Percentiles rank a stretch among this genome's conserved stretches.
These are phyloP conservation scores for Omphalea diandra DNA, from an alignment of 441 rosid species.

Conservation along the genomic window DNA sequence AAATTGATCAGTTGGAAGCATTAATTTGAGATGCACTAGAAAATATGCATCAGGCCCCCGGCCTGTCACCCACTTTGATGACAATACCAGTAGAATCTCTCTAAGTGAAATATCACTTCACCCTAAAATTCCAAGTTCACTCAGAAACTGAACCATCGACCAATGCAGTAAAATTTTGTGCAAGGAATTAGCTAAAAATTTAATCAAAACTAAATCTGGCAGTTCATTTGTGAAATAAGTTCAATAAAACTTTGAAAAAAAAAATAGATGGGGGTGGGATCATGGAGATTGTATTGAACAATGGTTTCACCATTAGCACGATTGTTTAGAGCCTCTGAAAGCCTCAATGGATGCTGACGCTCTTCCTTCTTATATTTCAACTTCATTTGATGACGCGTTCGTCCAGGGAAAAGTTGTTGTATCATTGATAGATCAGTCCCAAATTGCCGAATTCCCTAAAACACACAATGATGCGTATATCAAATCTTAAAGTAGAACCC, in stretches of 20 bases:
- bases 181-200: not conserved
- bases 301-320: slow-evolving; percentile 51
- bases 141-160: not conserved
- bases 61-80: not conserved
- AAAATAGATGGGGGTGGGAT: not conserved
- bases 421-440: slow-evolving; percentile 82
- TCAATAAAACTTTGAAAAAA: not conserved
- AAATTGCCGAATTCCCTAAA: slow-evolving; percentile 72
- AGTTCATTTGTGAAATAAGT: not conserved
- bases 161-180: not conserved
- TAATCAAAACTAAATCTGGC: not conserved
- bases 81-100: not conserved
- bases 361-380: slow-evolving; percentile 74
- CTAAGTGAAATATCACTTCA: not conserved
- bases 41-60: not conserved
- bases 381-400: slow-evolving; percentile 73
- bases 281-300: not conserved
- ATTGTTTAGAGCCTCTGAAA: slow-evolving; percentile 58
- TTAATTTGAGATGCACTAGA: slow-evolving; percentile 1
- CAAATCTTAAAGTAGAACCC: not conserved
- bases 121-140: not conserved
- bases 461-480: slow-evolving; percentile 1
- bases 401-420: slow-evolving; percentile 65
- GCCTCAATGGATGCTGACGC: slow-evolving; percentile 55
- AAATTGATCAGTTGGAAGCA: not conserved